Percentiles rank a stretch among this genome's conserved stretches.
These are phyloP conservation scores for Geranium brycei DNA, from an alignment of 345 rosid species.

Conservation along the genomic window DNA sequence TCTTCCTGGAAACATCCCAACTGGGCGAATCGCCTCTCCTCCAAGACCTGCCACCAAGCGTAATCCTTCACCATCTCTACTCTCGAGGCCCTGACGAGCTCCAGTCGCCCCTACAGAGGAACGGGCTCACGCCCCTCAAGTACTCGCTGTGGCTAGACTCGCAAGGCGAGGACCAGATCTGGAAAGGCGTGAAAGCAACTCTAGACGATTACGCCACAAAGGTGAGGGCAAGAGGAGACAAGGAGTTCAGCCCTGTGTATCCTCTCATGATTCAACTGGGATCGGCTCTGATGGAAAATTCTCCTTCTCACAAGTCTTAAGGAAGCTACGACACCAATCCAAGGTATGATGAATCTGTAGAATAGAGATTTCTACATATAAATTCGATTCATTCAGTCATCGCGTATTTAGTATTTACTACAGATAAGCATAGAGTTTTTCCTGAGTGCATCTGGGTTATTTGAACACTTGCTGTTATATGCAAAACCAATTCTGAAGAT, in stretches of 20 bases:
- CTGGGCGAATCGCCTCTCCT: constrained; percentile 72
- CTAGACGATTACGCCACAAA: constrained; percentile 80
- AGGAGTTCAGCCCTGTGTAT: constrained; percentile 92
- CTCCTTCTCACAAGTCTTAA: constrained; percentile 12
- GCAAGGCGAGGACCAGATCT: constrained; percentile 92
- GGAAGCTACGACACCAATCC: neutral
- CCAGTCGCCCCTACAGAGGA: constrained; percentile 80
- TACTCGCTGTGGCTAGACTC: constrained; percentile 94
- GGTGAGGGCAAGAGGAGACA: constrained; percentile 82
- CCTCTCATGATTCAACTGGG: constrained; percentile 87
- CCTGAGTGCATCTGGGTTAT: neutral
- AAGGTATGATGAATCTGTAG: neutral
- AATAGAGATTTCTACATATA: neutral
- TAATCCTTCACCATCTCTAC: constrained; percentile 84
- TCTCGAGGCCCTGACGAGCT: constrained; percentile 84
- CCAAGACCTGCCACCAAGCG: constrained; percentile 79
- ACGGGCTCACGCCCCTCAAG: constrained; percentile 63
- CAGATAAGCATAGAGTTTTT: neutral
- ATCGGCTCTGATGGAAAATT: constrained; percentile 45
- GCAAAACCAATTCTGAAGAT: too few species aligned
- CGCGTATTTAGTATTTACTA: neutral
- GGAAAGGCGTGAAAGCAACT: constrained; percentile 95
- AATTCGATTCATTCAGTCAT: neutral
- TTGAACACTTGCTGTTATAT: too few species aligned
- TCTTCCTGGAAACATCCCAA: constrained; percentile 86